These are phyloP conservation scores for Myriosclerotinia duriaeana DNA, from an alignment of 2,329 filamentous ascomycete species.

Conservation along the genomic window DNA sequence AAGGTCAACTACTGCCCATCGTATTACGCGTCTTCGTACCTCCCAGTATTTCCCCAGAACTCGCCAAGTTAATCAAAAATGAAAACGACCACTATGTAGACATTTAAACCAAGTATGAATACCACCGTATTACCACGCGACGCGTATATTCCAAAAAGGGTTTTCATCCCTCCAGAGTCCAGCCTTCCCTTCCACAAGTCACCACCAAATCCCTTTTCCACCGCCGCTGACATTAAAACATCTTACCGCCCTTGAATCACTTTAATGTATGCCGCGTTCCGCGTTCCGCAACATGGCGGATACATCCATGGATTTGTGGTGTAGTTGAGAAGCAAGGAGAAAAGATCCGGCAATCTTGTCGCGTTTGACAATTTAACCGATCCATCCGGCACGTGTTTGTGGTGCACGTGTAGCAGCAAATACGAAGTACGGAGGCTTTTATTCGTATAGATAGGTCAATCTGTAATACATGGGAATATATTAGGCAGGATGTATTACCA, in stretches of 20 bases:
- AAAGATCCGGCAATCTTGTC: background rate
- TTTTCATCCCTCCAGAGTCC: background rate
- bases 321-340: conserved; percentile 9
- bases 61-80: background rate
- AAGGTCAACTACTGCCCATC: background rate
- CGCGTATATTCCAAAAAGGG: background rate
- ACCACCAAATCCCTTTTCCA: background rate
- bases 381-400: background rate
- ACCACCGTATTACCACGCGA: no score
- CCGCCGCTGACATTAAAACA: background rate
- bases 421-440: no score
- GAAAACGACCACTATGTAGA: background rate
- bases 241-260: background rate
- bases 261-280: background rate
- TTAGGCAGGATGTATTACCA: no score
- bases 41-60: no score
- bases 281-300: conserved; percentile 7
- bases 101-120: background rate
- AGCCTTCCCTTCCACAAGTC: no score
- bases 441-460: no score
- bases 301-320: background rate
- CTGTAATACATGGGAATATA: no score
- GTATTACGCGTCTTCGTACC: background rate
- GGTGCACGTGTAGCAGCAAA: background rate
- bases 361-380: background rate